Evolutionary conservation across 1,284 basidiomycete genomes (phyloP).

Genomic region (Malassezia psittaci): DNA sequence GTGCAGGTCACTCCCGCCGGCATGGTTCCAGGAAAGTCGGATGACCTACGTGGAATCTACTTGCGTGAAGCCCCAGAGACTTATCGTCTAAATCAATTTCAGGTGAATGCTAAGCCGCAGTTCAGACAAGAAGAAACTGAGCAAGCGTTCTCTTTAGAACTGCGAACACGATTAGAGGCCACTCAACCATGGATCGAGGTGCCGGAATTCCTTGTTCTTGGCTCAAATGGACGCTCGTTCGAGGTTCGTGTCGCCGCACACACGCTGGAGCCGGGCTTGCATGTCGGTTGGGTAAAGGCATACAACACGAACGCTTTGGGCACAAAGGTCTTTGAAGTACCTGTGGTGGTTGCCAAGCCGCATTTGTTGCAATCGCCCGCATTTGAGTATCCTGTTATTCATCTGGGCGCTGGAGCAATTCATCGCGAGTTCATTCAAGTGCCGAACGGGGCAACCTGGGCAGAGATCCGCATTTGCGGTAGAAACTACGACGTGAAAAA

Average conservation of each 20-base stretch:
- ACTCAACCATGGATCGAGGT: conserved; percentile 40
- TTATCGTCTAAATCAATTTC: conserved; percentile 33
- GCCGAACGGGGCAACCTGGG: conserved; percentile 48
- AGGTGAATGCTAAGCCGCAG: conserved; percentile 37
- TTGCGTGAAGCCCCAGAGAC: conserved; percentile 44
- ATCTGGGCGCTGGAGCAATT: conserved; percentile 38
- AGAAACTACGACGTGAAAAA: conserved; percentile 30
- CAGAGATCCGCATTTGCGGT: conserved; percentile 41
- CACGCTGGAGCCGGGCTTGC: conserved; percentile 38
- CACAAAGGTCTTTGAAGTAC: conserved; percentile 42
- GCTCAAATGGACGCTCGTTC: conserved; percentile 46
- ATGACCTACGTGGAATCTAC: conserved; percentile 44
- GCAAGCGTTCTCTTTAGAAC: conserved; percentile 39
- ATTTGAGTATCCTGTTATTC: conserved; percentile 24
- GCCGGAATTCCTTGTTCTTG: conserved; percentile 41
- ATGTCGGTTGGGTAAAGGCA: conserved; percentile 38
- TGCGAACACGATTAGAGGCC: conserved; percentile 31
- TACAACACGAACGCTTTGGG: conserved; percentile 39
- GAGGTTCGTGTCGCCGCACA: conserved; percentile 46
- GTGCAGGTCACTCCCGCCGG: conserved; percentile 42
- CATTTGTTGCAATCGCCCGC: conserved; percentile 26
- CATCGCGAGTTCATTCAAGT: conserved; percentile 44
- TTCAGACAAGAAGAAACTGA: conserved; percentile 42
- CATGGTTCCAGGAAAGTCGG: conserved; percentile 26
- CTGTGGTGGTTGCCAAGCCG: conserved; percentile 47